phyloP scores from a whole-genome alignment of 768 basidiomycete species.

The Lactarius tabidus region DNA sequence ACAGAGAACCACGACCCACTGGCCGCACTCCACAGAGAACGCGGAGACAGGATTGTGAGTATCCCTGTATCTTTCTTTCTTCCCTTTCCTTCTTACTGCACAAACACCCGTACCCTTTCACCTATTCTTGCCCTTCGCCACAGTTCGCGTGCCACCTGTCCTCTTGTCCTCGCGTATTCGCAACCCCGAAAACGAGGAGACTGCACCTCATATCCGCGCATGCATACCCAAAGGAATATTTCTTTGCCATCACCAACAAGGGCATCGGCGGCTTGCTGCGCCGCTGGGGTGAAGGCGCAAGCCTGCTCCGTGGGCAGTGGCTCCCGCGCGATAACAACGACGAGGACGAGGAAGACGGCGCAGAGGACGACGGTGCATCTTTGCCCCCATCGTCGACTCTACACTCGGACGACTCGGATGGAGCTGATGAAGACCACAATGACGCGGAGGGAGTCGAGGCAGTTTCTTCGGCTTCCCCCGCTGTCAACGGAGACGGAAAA shows the following conservation, averaged over 20 bases:
- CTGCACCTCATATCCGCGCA: constrained; percentile 81
- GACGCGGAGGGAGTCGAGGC: constrained; percentile 1
- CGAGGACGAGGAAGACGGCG: constrained; percentile 20
- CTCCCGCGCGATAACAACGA: constrained; percentile 40
- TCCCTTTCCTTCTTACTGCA: not conserved
- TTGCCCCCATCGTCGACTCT: constrained; percentile 56
- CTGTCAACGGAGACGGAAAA: not conserved
- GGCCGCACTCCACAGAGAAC: constrained; percentile 67
- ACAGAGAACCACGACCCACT: constrained; percentile 88
- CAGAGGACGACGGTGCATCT: not conserved
- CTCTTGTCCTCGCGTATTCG: constrained; percentile 56
- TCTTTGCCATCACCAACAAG: constrained; percentile 88
- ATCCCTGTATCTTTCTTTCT: constrained; percentile 8
- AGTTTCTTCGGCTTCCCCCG: not conserved
- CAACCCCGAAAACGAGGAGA: constrained; percentile 69
- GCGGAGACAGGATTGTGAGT: constrained; percentile 82
- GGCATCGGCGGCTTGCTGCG: constrained; percentile 78
- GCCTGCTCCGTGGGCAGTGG: constrained; percentile 73
- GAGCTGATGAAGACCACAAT: constrained; percentile 28
- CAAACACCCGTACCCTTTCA: not conserved
- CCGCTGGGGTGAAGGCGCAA: constrained; percentile 81
- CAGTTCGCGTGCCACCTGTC: constrained; percentile 79
- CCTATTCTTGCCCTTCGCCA: constrained; percentile 19
- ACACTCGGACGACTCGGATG: constrained; percentile 26
- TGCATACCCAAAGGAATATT: constrained; percentile 83